Percentiles rank a stretch among this genome's conserved stretches.
Conservation (phyloP, 2,329 filamentous ascomycete genomes). For the Zalaria obscura region DNA sequence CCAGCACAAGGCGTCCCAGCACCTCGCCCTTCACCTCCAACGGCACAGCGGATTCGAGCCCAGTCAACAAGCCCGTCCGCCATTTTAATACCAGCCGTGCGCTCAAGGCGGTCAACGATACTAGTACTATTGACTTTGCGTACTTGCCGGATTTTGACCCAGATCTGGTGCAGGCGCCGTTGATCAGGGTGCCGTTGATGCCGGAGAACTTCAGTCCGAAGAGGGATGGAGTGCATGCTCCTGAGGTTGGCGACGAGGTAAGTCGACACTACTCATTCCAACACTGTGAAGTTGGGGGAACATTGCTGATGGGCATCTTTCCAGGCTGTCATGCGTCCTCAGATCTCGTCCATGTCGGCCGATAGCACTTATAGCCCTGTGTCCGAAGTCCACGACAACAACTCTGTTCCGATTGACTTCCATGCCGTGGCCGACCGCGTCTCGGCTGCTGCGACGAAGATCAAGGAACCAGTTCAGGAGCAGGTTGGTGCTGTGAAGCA, state of each 20-base stretch:
- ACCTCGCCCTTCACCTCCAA: no score
- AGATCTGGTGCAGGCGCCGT: constrained; percentile 15
- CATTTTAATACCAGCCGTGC: constrained; percentile 49
- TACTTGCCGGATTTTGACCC: constrained; percentile 41
- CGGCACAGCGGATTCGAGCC: constrained; percentile 5
- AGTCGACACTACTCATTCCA: not conserved
- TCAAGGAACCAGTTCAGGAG: constrained; percentile 24
- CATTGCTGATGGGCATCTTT: not conserved
- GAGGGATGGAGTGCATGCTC: constrained; percentile 7
- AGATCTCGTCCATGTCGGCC: constrained; percentile 40
- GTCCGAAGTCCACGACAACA: constrained; percentile 44
- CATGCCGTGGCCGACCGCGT: constrained; percentile 40
- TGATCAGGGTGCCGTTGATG: constrained; percentile 18
- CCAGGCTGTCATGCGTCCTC: constrained; percentile 36
- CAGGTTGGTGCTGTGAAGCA: constrained; percentile 25
- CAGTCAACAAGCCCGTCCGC: constrained; percentile 23
- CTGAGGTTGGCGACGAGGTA: constrained; percentile 10
- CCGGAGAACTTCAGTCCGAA: constrained; percentile 11
- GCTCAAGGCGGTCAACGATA: constrained; percentile 42
- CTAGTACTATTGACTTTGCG: constrained; percentile 48
- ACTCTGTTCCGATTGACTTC: constrained; percentile 40
- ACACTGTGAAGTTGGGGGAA: no score
- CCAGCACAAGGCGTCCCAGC: no score
- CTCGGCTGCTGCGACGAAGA: constrained; percentile 18
- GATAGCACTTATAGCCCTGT: constrained; percentile 38